These are phyloP conservation scores for Penicillium verrucosum DNA, from an alignment of 2,329 filamentous ascomycete genomes.

Conservation along the genomic window DNA sequence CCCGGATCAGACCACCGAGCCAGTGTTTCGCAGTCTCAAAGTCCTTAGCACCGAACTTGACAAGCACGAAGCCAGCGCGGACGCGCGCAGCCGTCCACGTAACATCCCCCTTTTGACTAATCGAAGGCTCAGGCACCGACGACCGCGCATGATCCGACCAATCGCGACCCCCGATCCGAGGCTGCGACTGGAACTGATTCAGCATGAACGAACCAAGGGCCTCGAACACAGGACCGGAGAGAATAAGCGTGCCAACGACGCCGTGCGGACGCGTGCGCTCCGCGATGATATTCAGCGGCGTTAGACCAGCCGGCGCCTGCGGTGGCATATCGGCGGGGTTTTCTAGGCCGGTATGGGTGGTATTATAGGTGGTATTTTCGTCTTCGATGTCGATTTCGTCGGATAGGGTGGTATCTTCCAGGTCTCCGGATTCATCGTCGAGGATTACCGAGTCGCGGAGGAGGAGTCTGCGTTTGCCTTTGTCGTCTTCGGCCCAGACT, in stretches of 20 bases:
- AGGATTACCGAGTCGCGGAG: slow-evolving; percentile 83
- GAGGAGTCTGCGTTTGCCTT: slow-evolving; percentile 58
- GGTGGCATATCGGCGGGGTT: slow-evolving; percentile 14
- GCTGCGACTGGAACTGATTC: slow-evolving; percentile 70
- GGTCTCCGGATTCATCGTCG: slow-evolving; percentile 48
- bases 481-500: slow-evolving; percentile 48
- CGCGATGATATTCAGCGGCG: slow-evolving; percentile 30
- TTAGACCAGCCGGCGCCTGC: slow-evolving; percentile 16
- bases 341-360: slow-evolving; percentile 1
- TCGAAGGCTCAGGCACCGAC: slow-evolving; percentile 20
- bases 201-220: slow-evolving; percentile 71
- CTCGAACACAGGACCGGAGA: slow-evolving; percentile 69
- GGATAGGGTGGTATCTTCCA: background rate
- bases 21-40: slow-evolving; percentile 79
- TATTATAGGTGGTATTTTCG: slow-evolving; percentile 25
- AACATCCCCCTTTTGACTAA: slow-evolving; percentile 51
- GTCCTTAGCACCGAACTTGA: slow-evolving; percentile 82
- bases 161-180: slow-evolving; percentile 77
- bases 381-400: slow-evolving; percentile 32
- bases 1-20: slow-evolving; percentile 70
- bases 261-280: slow-evolving; percentile 70
- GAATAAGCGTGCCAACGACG: slow-evolving; percentile 79
- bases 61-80: slow-evolving; percentile 72
- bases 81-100: slow-evolving; percentile 81
- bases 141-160: slow-evolving; percentile 50